Evolutionary conservation across 2,329 filamentous ascomycete genomes (phyloP).

Genomic region (Penicillium digitatum): DNA sequence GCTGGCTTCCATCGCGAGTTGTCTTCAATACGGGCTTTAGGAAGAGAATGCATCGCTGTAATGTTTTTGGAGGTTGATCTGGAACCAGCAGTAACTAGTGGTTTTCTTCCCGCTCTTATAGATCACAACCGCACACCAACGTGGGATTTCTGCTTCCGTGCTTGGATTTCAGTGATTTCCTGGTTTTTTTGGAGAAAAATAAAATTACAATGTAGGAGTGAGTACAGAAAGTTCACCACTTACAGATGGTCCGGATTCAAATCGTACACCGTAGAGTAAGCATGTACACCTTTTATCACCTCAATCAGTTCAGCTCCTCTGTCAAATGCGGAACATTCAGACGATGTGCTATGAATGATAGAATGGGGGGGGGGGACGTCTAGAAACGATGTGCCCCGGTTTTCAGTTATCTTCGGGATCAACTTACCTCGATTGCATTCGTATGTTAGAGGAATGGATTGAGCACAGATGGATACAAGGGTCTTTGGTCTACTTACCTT

Average conservation of each 20-base stretch:
- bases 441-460: conserved; percentile 1
- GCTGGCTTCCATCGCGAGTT: conserved; percentile 20
- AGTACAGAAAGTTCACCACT: neutral
- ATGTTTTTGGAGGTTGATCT: neutral
- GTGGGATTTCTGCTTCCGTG: conserved; percentile 10
- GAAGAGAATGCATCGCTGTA: conserved; percentile 15
- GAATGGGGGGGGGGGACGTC: neutral
- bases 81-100: neutral
- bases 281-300: neutral
- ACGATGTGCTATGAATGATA: neutral
- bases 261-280: conserved; percentile 2
- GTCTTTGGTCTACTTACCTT: neutral
- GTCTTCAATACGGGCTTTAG: conserved; percentile 13
- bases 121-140: neutral
- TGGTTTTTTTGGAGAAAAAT: neutral
- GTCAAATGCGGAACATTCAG: conserved; percentile 1
- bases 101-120: neutral
- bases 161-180: conserved; percentile 1
- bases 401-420: conserved; percentile 2
- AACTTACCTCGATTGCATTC: conserved; percentile 4
- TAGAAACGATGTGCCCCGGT: neutral
- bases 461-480: neutral
- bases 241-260: neutral
- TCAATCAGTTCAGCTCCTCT: neutral
- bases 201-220: neutral